A percentile compares a stretch with the other conserved stretches of the same genome.
These are phyloP conservation scores for Rauvolfia tetraphylla DNA, from an alignment of 257 asterid species.

Conservation along the genomic window DNA sequence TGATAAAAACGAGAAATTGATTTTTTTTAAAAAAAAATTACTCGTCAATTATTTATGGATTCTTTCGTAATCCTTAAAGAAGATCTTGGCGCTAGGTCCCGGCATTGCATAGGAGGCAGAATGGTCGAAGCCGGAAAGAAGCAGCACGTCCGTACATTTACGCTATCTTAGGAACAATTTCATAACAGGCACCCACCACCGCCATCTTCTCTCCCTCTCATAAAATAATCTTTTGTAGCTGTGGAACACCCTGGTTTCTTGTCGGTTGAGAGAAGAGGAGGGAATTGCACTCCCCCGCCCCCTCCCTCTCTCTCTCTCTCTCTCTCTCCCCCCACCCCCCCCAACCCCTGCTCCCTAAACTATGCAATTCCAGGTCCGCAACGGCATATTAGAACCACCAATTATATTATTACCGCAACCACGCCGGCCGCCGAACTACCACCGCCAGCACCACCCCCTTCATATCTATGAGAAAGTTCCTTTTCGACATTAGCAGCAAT, in stretches of 20 bases:
- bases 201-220: not conserved
- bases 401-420: conserved; percentile 17
- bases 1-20: not conserved
- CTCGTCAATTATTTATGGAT: not conserved
- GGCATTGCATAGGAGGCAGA: not conserved
- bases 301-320: not conserved
- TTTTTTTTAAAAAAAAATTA: not conserved
- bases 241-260: conserved; percentile 9
- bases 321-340: not conserved
- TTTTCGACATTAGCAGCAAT: conserved; percentile 10
- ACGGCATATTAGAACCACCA: conserved; percentile 11
- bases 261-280: conserved; percentile 36
- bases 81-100: no score
- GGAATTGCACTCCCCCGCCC: conserved; percentile 14
- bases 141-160: conserved; percentile 10
- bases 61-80: not conserved
- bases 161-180: conserved; percentile 15
- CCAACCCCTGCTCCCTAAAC: conserved; percentile 7
- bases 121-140: not conserved
- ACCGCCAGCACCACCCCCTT: not conserved
- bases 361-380: conserved; percentile 39
- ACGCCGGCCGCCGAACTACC: conserved; percentile 29
- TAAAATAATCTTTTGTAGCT: not conserved
- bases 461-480: conserved; percentile 52
- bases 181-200: not conserved